phyloP scores from a whole-genome alignment of 257 asterid species.

The Haberlea rhodopensis region DNA sequence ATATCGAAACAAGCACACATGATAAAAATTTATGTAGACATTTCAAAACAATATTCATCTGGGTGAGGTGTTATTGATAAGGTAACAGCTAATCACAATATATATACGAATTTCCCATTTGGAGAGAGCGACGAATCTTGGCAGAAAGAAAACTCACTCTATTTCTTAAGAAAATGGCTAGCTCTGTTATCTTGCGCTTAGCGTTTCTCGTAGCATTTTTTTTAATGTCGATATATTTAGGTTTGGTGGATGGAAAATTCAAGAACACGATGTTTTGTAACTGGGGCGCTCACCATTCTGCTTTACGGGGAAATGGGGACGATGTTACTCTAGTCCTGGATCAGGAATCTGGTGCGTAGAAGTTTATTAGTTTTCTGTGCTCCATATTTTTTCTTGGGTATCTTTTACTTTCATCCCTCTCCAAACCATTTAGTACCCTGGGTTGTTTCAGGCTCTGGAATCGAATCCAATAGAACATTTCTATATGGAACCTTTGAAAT shows the following conservation, averaged over 20 bases:
- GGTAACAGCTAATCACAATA: not conserved
- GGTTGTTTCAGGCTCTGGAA: constrained; percentile 55
- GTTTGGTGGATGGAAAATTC: constrained; percentile 30
- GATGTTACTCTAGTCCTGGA: constrained; percentile 51
- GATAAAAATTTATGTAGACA: no score
- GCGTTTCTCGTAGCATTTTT: not conserved
- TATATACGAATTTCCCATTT: not conserved
- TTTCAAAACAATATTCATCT: not conserved
- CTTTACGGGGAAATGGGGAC: constrained; percentile 35
- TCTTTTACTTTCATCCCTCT: no score
- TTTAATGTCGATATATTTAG: not conserved
- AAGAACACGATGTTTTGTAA: constrained; percentile 31
- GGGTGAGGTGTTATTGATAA: not conserved
- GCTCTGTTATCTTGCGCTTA: not conserved
- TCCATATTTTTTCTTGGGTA: no score
- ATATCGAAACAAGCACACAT: no score
- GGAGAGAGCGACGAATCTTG: no score
- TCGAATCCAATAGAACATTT: constrained; percentile 50
- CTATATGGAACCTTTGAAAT: constrained; percentile 71
- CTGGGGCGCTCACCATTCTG: constrained; percentile 46
- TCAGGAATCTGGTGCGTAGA: constrained; percentile 40
- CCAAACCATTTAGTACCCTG: no score
- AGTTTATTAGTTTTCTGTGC: no score
- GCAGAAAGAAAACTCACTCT: not conserved
- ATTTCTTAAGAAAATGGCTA: not conserved